Base-by-base conservation (phyloP, 176 grass and related monocot species). In the Hyparrhenia diplandra region DNA sequence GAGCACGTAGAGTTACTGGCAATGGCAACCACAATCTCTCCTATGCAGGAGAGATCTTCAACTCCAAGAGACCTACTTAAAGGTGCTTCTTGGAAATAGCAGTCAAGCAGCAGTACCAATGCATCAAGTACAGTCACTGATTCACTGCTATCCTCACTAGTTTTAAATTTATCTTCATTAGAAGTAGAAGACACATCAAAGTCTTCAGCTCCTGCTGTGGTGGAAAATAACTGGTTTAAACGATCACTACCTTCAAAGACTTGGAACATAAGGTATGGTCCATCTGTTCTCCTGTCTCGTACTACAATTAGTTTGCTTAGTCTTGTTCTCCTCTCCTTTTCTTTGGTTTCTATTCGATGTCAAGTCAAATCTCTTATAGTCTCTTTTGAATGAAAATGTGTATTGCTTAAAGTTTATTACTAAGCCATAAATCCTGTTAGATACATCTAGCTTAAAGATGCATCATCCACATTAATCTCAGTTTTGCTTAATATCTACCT, bases 21-120 rank as follows among this genome's bases (percentile, higher is more conserved):
- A 65, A 75, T 84, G 79, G 84, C 40, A 76, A 35, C 63, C 80
- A 80, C 34, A 23, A 70, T 76, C 30, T 83, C 73, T 69, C 83
- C 23, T 58, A 75, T 66, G 51, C 65, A 46, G 74, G 80, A 90
- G 84, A 79, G 84, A 86, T 73, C 47, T 51, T 51, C 47, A 51
- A 20, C 61, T 90, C 52, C 79, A 78, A 54, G 88, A 90, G 25
- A 82, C 84, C 13, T 82, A 90, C 81, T 71, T 90, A 46, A 85
- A 90, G 62, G 74, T 79, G 70, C 88, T 90, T 83, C 85, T 86
- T 13, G 80, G 84, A 87, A 90, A 74, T 63, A 78, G 62, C 27
- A 46, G 29, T 60, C 73, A 49, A 80, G 74, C 25, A 64, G 75
- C 49, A 72, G 31, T 51, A 69, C 75, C 25, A 80, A 75, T 78